Evolutionary conservation across 352 stramenopile genomes (phyloP).

Genomic region (Phytopythium oedochilum): DNA sequence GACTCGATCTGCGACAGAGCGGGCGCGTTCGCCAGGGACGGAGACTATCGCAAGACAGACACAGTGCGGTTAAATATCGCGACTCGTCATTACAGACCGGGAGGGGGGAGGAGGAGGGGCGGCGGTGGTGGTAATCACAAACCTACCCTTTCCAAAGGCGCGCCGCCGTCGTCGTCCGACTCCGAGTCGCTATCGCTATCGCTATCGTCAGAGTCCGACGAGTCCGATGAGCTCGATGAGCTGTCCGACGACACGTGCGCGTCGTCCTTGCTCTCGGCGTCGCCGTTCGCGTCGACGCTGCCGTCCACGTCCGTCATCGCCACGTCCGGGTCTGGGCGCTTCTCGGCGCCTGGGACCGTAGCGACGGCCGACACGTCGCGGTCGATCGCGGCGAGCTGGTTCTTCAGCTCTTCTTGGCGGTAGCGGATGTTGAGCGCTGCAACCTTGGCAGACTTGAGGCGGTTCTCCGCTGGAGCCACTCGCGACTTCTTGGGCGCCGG

Average conservation of each 20-base stretch:
- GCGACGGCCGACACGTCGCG: slow-evolving; percentile 14
- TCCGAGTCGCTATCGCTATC: slow-evolving; percentile 86
- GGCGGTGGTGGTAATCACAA: slow-evolving; percentile 19
- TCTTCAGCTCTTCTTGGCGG: slow-evolving; percentile 75
- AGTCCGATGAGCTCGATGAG: slow-evolving; percentile 79
- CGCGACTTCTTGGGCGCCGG: slow-evolving; percentile 46
- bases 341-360: slow-evolving; percentile 10
- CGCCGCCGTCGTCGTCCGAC: slow-evolving; percentile 66
- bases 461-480: slow-evolving; percentile 51
- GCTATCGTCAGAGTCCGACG: slow-evolving; percentile 72
- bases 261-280: slow-evolving; percentile 26
- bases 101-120: no score
- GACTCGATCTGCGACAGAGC: slow-evolving; percentile 47
- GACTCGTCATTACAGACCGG: slow-evolving; percentile 3
- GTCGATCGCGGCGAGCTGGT: slow-evolving; percentile 73
- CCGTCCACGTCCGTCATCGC: slow-evolving; percentile 44
- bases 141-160: slow-evolving; percentile 84
- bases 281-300: slow-evolving; percentile 19
- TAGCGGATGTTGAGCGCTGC: slow-evolving; percentile 72
- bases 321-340: slow-evolving; percentile 37
- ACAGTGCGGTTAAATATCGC: slow-evolving; percentile 7
- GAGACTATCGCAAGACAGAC: slow-evolving; percentile 30
- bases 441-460: slow-evolving; percentile 79
- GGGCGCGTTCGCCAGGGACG: slow-evolving; percentile 48
- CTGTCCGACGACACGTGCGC: slow-evolving; percentile 48